Conservation (phyloP, 495 filamentous ascomycete species). For the Hyaloscypha variabilis region DNA sequence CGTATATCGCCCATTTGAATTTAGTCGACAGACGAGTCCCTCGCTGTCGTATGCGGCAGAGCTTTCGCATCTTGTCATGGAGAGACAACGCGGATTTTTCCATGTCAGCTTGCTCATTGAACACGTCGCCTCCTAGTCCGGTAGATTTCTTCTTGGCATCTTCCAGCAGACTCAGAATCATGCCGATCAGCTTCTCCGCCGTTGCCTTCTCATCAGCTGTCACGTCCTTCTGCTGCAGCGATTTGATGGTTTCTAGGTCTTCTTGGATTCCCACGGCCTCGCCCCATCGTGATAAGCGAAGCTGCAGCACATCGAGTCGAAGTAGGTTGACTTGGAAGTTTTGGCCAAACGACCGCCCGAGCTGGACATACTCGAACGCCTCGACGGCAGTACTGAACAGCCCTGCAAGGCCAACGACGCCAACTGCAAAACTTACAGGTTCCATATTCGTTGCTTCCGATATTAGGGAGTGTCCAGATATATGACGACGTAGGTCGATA, state of each 20-base stretch:
- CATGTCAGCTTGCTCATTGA: not conserved
- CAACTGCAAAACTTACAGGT: not conserved
- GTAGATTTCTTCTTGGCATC: not conserved
- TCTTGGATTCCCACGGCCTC: not conserved
- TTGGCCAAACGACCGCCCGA: not conserved
- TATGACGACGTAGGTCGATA: too few relatives aligned
- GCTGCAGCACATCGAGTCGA: not conserved
- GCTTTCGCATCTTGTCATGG: not conserved
- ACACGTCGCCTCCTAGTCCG: not conserved
- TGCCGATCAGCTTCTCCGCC: not conserved
- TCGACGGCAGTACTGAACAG: not conserved
- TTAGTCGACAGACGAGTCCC: not conserved
- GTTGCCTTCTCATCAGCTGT: not conserved
- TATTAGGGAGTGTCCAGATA: too few relatives aligned
- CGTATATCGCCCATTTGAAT: not conserved
- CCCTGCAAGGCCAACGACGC: not conserved
- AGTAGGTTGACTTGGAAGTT: not conserved
- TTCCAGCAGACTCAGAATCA: not conserved
- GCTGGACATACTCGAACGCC: not conserved
- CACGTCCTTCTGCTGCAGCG: not conserved
- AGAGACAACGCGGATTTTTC: not conserved
- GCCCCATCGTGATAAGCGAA: not conserved
- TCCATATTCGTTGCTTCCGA: too few relatives aligned
- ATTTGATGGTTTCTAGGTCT: not conserved
- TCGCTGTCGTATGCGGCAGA: not conserved